Base-by-base conservation (phyloP, 1,139 yeast genomes). In the Yamadazyma songkhlaensis region DNA sequence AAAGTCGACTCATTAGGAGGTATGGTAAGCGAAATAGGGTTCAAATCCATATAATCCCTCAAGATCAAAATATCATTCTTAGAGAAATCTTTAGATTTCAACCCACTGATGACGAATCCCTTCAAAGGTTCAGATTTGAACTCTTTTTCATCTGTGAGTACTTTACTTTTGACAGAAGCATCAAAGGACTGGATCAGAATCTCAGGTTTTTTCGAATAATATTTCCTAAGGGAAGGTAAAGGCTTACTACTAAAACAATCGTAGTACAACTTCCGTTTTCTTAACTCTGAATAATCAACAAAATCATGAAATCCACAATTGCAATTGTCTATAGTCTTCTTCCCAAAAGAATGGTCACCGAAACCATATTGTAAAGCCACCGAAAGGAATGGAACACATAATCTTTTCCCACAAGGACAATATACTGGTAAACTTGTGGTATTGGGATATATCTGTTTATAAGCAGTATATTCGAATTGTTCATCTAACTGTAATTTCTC, bases 281-380 rank as follows among this genome's bases (percentile, higher is more conserved):
- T 15, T 29, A 29, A 29, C 6, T 29, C 11, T 6, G n/a, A 11
- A 11, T 29, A 15, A 15, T 14, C 33, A 6, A 49, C 36, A 3
- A 60, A 58, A 2, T 61, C 55, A 17, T 48, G 48, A 3, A 66
- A 40, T 65, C 65, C 60, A 17, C 31, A 29, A 5, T 29, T 11
- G 14, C 31, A 29, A n/a, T 13, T 14, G 8, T 27, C 17, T 4
- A 11, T 13, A 5, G 17, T 12, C 5, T 9, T n/a, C 5, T 11
- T 13, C 10, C 13, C 13, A 13, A 11, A 17, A 15, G 12, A 12
- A 35, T 36, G 32, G 35, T 59, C 64, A 8, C 53, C 50, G 44
- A 59, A 60, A 10, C 63, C 66, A 7, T 26, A 5, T 32, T 27
- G 11, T 37, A 41, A 33, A 41, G 60, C 6, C 6, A 30, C 9